Evolutionary conservation across 2,329 filamentous ascomycete genomes (phyloP).

Genomic region (Parastagonospora avenae): DNA sequence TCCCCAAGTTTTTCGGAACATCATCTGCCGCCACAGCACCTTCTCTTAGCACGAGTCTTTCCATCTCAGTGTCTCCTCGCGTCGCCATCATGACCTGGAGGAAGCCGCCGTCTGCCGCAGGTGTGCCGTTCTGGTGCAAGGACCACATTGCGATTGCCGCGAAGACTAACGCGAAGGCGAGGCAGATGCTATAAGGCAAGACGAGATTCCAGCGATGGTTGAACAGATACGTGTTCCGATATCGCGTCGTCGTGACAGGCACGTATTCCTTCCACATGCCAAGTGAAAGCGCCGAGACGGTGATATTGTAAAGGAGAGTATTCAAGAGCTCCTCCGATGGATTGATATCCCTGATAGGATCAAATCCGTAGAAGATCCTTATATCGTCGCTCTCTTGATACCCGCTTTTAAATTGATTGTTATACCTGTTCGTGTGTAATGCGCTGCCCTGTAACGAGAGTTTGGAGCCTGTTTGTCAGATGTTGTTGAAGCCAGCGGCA

Average conservation of each 20-base stretch:
- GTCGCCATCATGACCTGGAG: constrained; percentile 15
- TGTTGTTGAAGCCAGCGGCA: no score
- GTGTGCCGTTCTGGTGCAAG: constrained; percentile 2
- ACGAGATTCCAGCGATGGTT: constrained; percentile 3
- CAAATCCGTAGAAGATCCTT: no score
- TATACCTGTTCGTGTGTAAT: background rate
- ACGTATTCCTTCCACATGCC: background rate
- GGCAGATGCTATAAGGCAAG: constrained; percentile 4
- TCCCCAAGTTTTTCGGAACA: background rate
- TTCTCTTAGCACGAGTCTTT: background rate
- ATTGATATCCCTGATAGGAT: background rate
- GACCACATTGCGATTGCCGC: constrained; percentile 1
- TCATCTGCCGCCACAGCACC: background rate
- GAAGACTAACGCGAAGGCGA: background rate
- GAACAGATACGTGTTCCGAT: constrained; percentile 5
- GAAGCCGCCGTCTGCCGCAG: constrained; percentile 10
- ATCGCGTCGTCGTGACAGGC: constrained; percentile 3
- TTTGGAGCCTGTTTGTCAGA: no score
- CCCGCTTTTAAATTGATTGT: background rate
- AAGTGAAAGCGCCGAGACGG: constrained; percentile 7
- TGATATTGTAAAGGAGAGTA: constrained; percentile 4
- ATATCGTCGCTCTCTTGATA: no score
- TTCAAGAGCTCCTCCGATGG: constrained; percentile 4
- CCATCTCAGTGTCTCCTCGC: constrained; percentile 8
- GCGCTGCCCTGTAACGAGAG: no score